These are phyloP conservation scores for Blepharisma stoltei DNA, from an alignment of 73 alveolate genomes.

Conservation along the genomic window DNA sequence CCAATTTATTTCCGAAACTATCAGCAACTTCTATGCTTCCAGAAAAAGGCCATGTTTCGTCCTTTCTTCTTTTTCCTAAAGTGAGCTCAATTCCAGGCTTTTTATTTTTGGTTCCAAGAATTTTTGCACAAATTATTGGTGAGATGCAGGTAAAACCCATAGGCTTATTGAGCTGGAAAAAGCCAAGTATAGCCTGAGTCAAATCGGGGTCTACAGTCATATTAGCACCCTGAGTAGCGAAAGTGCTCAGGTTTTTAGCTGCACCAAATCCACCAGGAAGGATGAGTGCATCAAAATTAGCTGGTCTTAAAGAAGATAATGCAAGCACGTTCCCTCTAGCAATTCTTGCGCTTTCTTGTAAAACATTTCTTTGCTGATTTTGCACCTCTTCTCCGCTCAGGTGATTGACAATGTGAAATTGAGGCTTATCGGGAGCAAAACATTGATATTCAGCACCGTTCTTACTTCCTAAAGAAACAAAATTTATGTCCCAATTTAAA, in stretches of 20 bases:
- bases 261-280: conserved; percentile 77
- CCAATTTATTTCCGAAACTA: conserved; percentile 46
- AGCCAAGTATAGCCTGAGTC: conserved; percentile 40
- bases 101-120: conserved; percentile 39
- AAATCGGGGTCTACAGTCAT: conserved; percentile 50
- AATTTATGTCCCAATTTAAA: too few relatives aligned
- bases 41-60: conserved; percentile 51
- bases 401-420: conserved; percentile 50
- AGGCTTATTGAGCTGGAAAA: conserved; percentile 38
- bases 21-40: conserved; percentile 59
- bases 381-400: conserved; percentile 33
- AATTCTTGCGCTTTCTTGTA: conserved; percentile 65
- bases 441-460: conserved; percentile 22
- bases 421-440: conserved; percentile 42
- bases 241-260: conserved; percentile 59
- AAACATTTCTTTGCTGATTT: conserved; percentile 40
- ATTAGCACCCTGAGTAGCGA: conserved; percentile 55
- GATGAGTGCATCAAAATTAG: conserved; percentile 47
- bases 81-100: conserved; percentile 46
- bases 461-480: too few relatives aligned
- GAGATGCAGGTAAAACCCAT: conserved; percentile 62
- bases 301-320: conserved; percentile 33
- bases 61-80: conserved; percentile 37
- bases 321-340: conserved; percentile 55
- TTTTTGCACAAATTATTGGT: conserved; percentile 57